These are phyloP conservation scores for Viola pubescens DNA, from an alignment of 441 rosid species.

Conservation along the genomic window DNA sequence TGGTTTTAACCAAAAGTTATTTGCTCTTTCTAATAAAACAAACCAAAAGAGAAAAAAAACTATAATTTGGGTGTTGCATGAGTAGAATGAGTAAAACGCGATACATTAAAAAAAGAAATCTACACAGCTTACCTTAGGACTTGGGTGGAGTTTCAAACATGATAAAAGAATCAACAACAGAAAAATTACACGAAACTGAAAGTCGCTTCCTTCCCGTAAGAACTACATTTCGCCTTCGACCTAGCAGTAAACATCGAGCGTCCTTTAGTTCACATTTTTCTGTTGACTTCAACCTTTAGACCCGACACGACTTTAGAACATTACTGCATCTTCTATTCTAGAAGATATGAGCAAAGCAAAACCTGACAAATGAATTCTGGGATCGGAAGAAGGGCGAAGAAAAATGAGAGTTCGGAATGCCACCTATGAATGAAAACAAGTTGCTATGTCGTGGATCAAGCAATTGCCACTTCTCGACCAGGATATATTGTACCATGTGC, in stretches of 20 bases:
- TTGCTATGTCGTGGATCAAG: slow-evolving; percentile 37
- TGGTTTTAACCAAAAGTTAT: neutral
- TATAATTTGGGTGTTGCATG: too few species aligned
- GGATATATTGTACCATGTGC: slow-evolving; percentile 22
- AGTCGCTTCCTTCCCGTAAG: slow-evolving; percentile 41
- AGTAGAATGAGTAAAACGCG: slow-evolving; percentile 9
- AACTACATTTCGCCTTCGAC: slow-evolving; percentile 32
- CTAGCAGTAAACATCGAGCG: slow-evolving; percentile 46
- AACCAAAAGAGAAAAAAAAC: neutral
- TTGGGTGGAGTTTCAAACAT: slow-evolving; percentile 28
- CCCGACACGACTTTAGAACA: slow-evolving; percentile 37
- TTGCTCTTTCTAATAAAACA: too few species aligned
- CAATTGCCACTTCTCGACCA: slow-evolving; percentile 24
- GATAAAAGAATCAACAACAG: slow-evolving; percentile 49
- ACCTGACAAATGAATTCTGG: slow-evolving; percentile 9
- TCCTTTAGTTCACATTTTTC: slow-evolving; percentile 40
- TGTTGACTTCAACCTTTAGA: slow-evolving; percentile 32
- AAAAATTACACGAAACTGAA: slow-evolving; percentile 28
- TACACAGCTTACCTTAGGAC: slow-evolving; percentile 18
- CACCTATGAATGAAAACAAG: slow-evolving; percentile 28
- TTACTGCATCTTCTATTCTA: slow-evolving; percentile 39
- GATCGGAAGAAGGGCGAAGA: slow-evolving; percentile 13
- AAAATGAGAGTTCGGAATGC: slow-evolving; percentile 35
- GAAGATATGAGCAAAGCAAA: slow-evolving; percentile 23
- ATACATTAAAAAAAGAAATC: neutral